These are phyloP conservation scores for Sambucus nigra DNA, from an alignment of 129 eudicot species.

Conservation along the genomic window DNA sequence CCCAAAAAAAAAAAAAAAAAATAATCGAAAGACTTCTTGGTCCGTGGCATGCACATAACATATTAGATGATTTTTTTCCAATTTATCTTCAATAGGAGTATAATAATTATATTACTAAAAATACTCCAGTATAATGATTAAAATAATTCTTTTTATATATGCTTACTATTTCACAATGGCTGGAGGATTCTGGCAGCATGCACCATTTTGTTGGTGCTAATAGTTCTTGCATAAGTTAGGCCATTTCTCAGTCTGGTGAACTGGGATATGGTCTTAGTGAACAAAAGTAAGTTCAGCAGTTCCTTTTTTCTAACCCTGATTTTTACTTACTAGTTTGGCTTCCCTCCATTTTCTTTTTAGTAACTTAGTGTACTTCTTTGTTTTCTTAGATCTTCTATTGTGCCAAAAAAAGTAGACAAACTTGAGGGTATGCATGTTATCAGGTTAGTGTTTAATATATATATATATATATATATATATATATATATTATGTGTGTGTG, in stretches of 20 bases:
- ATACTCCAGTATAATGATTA: too few relatives aligned
- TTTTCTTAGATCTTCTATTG: conserved; percentile 64
- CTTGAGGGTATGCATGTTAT: conserved; percentile 97
- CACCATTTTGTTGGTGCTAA: conserved; percentile 97
- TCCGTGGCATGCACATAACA: too few relatives aligned
- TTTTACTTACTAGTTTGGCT: not conserved
- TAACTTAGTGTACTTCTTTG: not conserved
- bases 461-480: not conserved
- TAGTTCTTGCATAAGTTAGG: conserved; percentile 95
- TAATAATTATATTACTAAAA: too few relatives aligned
- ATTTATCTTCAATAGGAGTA: too few relatives aligned
- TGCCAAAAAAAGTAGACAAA: conserved; percentile 73
- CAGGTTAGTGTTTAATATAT: conserved; percentile 36
- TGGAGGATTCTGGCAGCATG: conserved; percentile 87
- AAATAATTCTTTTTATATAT: not conserved
- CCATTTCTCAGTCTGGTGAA: conserved; percentile 82
- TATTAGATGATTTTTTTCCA: too few relatives aligned
- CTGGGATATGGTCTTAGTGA: conserved; percentile 84
- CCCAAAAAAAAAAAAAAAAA: too few relatives aligned
- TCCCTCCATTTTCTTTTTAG: not conserved
- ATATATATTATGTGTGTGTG: too few relatives aligned
- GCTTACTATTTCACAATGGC: conserved; percentile 37
- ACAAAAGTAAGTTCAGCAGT: conserved; percentile 46
- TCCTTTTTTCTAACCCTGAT: not conserved
- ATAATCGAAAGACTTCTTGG: too few relatives aligned